Conservation (phyloP, 116 monocot genomes). For the Dioscorea cayenensis region DNA sequence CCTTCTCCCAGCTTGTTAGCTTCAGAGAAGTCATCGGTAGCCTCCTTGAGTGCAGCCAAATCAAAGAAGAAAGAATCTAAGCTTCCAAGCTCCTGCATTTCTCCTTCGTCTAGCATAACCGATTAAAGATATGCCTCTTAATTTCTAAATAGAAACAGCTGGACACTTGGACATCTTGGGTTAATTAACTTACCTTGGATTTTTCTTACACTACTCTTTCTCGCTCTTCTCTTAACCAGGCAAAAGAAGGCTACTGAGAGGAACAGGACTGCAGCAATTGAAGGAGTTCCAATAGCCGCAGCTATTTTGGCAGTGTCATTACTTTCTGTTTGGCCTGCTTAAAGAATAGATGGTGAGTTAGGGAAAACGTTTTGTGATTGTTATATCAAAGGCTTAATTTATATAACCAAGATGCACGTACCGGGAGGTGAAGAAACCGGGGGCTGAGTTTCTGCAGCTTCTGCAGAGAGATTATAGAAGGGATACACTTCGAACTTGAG, state of each 20-base stretch:
- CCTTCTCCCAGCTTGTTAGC: slow-evolving; percentile 23
- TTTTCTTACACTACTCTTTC: background rate
- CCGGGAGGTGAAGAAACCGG: too few species aligned
- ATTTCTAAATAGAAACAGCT: too few species aligned
- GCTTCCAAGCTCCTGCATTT: background rate
- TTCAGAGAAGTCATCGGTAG: slow-evolving; percentile 20
- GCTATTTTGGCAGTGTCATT: background rate
- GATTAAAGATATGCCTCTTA: too few species aligned
- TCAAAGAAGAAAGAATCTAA: slow-evolving; percentile 1
- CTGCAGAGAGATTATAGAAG: too few species aligned
- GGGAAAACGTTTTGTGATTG: too few species aligned
- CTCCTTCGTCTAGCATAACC: background rate
- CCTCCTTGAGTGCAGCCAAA: slow-evolving; percentile 4
- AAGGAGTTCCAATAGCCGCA: background rate
- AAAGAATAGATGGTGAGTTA: background rate
- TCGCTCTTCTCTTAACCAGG: background rate
- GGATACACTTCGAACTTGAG: slow-evolving; percentile 2
- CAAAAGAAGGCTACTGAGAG: background rate
- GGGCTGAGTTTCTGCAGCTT: too few species aligned
- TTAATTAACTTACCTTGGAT: too few species aligned
- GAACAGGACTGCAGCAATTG: background rate
- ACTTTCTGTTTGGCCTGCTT: too few species aligned
- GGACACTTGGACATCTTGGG: too few species aligned
- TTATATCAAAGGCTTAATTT: too few species aligned
- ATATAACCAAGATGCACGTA: too few species aligned